Evolutionary conservation across 352 stramenopile genomes (phyloP).

Genomic region (Phytophthora cactorum): DNA sequence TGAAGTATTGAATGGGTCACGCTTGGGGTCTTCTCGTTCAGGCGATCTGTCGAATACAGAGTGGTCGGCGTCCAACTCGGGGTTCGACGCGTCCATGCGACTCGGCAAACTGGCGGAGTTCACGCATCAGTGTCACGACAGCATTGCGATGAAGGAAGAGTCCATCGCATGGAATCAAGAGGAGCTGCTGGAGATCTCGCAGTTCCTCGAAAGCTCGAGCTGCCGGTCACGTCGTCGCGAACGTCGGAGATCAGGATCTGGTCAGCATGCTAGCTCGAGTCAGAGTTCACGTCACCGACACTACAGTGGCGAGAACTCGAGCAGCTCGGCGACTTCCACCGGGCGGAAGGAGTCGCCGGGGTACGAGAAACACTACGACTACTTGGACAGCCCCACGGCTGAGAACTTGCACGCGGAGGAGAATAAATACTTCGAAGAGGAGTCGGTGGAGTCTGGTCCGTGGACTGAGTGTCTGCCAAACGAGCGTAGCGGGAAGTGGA

Average conservation of each 20-base stretch:
- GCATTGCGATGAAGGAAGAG: conserved; percentile 20
- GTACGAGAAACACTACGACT: conserved; percentile 18
- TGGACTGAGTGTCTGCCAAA: conserved; percentile 33
- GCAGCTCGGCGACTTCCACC: conserved; percentile 26
- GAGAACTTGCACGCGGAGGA: conserved; percentile 24
- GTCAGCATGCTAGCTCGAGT: conserved; percentile 9
- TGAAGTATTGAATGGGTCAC: conserved; percentile 31
- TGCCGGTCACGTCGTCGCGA: conserved; percentile 24
- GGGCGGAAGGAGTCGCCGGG: conserved; percentile 16
- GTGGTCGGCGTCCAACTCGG: conserved; percentile 21
- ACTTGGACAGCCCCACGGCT: conserved; percentile 23
- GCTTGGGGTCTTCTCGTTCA: conserved; percentile 18
- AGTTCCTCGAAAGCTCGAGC: conserved; percentile 32
- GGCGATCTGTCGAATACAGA: conserved; percentile 9
- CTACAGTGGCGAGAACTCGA: conserved; percentile 27
- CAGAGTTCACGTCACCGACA: conserved; percentile 13
- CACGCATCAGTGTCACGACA: conserved; percentile 32
- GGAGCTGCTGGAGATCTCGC: conserved; percentile 42
- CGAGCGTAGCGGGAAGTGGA: conserved; percentile 21
- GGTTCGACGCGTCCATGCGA: conserved; percentile 13
- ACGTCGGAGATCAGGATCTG: conserved; percentile 21
- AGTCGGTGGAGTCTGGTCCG: conserved; percentile 27
- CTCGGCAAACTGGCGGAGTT: conserved; percentile 39
- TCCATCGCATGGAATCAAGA: conserved; percentile 45
- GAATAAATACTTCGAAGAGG: conserved; percentile 19